These are phyloP conservation scores for Acrodontium crateriforme DNA, from an alignment of 2,329 filamentous ascomycete species.

Conservation along the genomic window DNA sequence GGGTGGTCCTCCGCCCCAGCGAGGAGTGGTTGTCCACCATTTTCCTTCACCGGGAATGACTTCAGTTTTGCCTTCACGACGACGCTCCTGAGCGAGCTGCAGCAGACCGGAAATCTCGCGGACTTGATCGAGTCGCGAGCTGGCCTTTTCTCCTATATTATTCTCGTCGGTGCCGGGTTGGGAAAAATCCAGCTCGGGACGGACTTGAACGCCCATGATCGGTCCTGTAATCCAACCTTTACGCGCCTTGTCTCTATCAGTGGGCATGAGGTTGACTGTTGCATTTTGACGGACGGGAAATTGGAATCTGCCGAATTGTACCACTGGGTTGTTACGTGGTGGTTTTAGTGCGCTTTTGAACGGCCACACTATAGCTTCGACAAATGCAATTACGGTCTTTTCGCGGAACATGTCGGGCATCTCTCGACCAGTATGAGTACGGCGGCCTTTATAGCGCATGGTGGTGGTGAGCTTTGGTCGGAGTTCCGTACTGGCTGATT, in stretches of 20 bases:
- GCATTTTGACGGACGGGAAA: conserved; percentile 44
- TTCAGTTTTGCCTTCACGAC: conserved; percentile 40
- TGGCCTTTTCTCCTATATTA: conserved; percentile 7
- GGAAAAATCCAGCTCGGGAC: conserved; percentile 41
- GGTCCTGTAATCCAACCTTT: conserved; percentile 45
- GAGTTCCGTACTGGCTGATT: conserved; percentile 6
- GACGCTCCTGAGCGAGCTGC: conserved; percentile 45
- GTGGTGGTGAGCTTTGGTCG: not conserved
- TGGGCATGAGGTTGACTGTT: conserved; percentile 39
- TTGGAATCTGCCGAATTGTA: conserved; percentile 31
- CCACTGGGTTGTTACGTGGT: conserved; percentile 30
- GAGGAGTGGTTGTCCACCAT: conserved; percentile 45
- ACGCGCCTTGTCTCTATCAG: conserved; percentile 38
- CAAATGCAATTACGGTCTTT: conserved; percentile 40
- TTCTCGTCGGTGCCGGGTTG: conserved; percentile 22
- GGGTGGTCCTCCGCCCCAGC: conserved; percentile 43
- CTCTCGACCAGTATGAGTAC: conserved; percentile 41
- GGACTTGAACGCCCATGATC: conserved; percentile 40
- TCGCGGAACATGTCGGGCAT: conserved; percentile 46
- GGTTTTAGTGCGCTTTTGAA: conserved; percentile 41
- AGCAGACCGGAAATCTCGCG: conserved; percentile 45
- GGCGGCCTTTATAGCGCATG: conserved; percentile 41
- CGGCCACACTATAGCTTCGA: conserved; percentile 44
- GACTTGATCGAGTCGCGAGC: conserved; percentile 36
- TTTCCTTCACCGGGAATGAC: conserved; percentile 39